phyloP scores from a whole-genome alignment of 140 eudicot species.

The Anethum foeniculum region DNA sequence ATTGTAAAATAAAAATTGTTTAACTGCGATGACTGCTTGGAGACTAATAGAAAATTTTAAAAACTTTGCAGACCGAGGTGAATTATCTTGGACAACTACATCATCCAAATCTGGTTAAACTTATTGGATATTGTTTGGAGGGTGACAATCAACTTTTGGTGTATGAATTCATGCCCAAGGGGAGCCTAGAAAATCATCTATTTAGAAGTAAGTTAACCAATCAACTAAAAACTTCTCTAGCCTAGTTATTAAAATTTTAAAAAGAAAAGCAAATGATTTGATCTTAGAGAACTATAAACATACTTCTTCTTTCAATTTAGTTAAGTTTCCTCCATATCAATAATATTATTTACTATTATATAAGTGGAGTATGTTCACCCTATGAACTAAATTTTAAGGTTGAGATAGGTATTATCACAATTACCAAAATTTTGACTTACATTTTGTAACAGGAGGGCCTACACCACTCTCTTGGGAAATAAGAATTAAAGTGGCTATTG shows the following conservation, averaged over 20 bases:
- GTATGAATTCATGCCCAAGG: constrained; percentile 91
- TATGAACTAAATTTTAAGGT: neutral
- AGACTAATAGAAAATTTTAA: neutral
- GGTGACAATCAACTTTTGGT: constrained; percentile 87
- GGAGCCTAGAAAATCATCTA: constrained; percentile 95
- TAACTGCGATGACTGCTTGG: neutral
- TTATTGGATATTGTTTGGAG: constrained; percentile 83
- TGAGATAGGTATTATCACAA: neutral
- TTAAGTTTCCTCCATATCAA: neutral
- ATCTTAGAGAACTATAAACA: neutral
- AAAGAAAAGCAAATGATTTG: neutral
- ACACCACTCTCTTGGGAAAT: constrained; percentile 90
- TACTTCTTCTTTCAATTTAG: neutral
- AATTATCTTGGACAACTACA: constrained; percentile 72
- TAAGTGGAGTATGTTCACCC: neutral
- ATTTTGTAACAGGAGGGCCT: constrained; percentile 60
- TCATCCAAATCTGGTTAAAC: constrained; percentile 88
- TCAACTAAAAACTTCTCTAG: neutral
- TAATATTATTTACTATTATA: neutral
- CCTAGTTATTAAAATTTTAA: neutral
- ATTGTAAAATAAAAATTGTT: neutral
- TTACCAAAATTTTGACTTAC: neutral
- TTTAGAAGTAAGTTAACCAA: constrained; percentile 56
- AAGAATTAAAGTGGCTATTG: constrained; percentile 88
- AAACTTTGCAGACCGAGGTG: constrained; percentile 71